Evolutionary conservation across 176 grass and related monocot genomes (phyloP), one percentile per base, ranked within the genome.

Genomic region (Triticum timopheevii): DNA sequence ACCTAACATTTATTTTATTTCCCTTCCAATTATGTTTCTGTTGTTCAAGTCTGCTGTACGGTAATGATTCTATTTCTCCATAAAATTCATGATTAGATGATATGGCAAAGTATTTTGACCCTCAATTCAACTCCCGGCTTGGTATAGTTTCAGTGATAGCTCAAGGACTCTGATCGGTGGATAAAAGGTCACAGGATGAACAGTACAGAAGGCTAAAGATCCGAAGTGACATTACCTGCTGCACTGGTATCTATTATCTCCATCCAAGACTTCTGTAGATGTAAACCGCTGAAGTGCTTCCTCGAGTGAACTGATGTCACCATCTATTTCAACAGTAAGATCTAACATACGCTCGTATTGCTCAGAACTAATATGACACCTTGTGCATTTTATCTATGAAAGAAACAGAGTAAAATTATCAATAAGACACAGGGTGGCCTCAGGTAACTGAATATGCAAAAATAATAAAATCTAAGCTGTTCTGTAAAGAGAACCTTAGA

Each of bases 251-350:
- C 79, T 99, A 87, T 99, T 97, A 58, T 97, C 87, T 89, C 94
- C 97, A 89, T 97, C 97, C 88, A 99, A 92, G 80, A 97, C 65
- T 89, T 99, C 97, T 42, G 84, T 82, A 80, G 90, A 91, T 81
- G 97, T 99, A 90, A 99, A 99, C 69, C 93, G 90, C 10, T n/a
- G 38, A 56, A 99, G 94, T 87, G 92, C 97, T 88, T 96, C 87
- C 81, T 95, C 92, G 5, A 97, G 86, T 13, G 92, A 97, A 86
- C 42, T 65, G 64, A 99, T 97, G 77, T 99, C 82, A 6, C 97
- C 97, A 72, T 99, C 89, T 83, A 99, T 97, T 79, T 92, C 93
- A 66, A 99, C 90, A 84, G 97, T 97, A 58, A 99, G 92, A 90
- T 99, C 97, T 90, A 97, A 87, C 85, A 97, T 94, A 19, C 90